Percentiles rank a stretch among this genome's conserved stretches.
Conservation (phyloP, 2,329 filamentous ascomycete genomes). For the Hypoxylon sp. region DNA sequence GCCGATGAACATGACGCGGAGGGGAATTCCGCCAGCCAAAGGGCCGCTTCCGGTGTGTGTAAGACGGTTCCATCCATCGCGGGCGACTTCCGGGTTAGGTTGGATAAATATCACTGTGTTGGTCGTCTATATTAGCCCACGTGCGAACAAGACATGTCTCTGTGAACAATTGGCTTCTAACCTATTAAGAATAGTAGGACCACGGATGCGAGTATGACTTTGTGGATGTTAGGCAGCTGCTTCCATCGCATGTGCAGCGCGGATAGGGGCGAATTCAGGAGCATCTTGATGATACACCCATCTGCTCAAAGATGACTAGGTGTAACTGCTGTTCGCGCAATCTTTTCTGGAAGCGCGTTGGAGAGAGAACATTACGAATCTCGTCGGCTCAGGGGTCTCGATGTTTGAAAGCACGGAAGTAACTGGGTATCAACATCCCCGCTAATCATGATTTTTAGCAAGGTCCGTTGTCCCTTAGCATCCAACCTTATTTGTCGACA, state of each 20-base stretch:
- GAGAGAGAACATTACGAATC: slow-evolving; percentile 17
- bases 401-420: slow-evolving; percentile 11
- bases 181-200: slow-evolving; percentile 46
- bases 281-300: slow-evolving; percentile 37
- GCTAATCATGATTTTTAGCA: slow-evolving; percentile 21
- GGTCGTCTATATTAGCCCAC: slow-evolving; percentile 16
- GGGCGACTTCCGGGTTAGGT: slow-evolving; percentile 47
- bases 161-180: slow-evolving; percentile 23
- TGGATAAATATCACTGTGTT: slow-evolving; percentile 42
- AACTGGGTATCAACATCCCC: slow-evolving; percentile 7
- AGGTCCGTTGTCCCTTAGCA: slow-evolving; percentile 10
- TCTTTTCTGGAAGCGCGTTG: slow-evolving; percentile 8
- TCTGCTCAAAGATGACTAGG: slow-evolving; percentile 27
- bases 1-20: slow-evolving; percentile 52
- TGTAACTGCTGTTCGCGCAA: not conserved
- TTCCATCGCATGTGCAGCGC: slow-evolving; percentile 41
- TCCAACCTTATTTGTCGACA: slow-evolving; percentile 29
- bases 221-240: slow-evolving; percentile 49
- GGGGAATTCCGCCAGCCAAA: slow-evolving; percentile 48
- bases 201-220: slow-evolving; percentile 43
- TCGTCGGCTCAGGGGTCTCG: slow-evolving; percentile 23
- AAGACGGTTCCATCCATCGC: slow-evolving; percentile 49
- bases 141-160: slow-evolving; percentile 4
- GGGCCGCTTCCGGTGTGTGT: slow-evolving; percentile 39
- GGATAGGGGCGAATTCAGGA: slow-evolving; percentile 37